Base-by-base conservation (phyloP, 768 basidiomycete genomes). In the Hirschioporus abietinus region DNA sequence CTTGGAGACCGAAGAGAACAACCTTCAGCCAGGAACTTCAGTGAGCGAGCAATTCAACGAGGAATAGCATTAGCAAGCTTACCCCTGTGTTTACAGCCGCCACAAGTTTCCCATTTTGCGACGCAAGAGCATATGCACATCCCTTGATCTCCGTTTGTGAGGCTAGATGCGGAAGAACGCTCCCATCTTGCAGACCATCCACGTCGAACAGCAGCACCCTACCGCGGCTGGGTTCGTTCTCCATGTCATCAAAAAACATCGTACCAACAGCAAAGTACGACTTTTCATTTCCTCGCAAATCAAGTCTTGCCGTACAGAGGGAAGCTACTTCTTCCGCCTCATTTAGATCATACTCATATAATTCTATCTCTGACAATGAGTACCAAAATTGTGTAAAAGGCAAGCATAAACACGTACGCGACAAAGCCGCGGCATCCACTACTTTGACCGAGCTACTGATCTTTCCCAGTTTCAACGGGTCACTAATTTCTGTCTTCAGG, bases 71-170 rank as follows among this genome's bases (percentile, higher is more conserved):
- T 24, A 12, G 25, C 17, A 18, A 24, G 79, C 89, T 36, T 71
- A 95, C 94, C 7, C 89, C 83, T 5, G 91, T 87, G 72, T 94
- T 93, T 58, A 93, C 83, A 0, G 91, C 88, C 1, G 86, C 84
- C 58, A 95, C 76, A 65, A 82, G 77, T 35, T 80, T 82, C 4
- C 75, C 63, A 63, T 82, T 75, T 7, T 86, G 74, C 18, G 77
- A 76, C 0, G 82, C 79, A 24, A 95, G 69, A 1, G 88, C 82
- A 73, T 89, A 93, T 0, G 93, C 87, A 70, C 88, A 89, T 20
- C 94, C 94, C 18, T 75, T 72, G 24, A 88, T 83, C 0, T 80
- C 74, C 1, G 74, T 69, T 18, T 84, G 80, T 0, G 85, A 76
- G 20, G 86, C 72, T 34, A 84, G 69, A 64, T 69, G 66, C 60